Base-by-base conservation (phyloP, 2,329 filamentous ascomycete species). In the Calonectria crousiana region DNA sequence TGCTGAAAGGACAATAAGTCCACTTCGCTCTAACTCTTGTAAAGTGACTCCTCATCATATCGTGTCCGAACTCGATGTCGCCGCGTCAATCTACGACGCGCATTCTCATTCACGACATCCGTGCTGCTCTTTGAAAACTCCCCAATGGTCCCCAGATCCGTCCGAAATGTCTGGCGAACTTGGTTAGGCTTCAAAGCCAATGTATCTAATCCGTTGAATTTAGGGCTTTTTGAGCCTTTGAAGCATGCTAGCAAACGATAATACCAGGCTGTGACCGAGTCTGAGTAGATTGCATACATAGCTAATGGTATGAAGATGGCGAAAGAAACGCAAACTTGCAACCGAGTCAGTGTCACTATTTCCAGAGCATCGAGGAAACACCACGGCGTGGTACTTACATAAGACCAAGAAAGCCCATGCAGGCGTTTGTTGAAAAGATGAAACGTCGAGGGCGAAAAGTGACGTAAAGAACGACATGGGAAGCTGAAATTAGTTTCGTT, bases 391-490 rank as follows among this genome's bases (percentile, higher is more conserved):
- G 26, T 23, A 41, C 56, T 62, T 62, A 62, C 56, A 62, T 16
- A 62, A 16, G 2, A 62, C 56, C 3, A 41, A 18, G n/a, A 77
- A 74, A 4, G 69, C 69, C 76, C 76, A 77, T 4, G 30, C 36
- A 11, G 76, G 76, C 6, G 73, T 67, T 6, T 72, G 34, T 20
- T 58, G 65, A 49, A 78, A 78, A 1, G 76, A 74, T 3, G 38
- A 23, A 6, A 76, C 72, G 16, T 78, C 73, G 9, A 78, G 32
- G 1, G 77, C 76, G 36, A 78, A 78, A 6, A 78, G 30, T 11
- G 76, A 77, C 0, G 76, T 71, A 20, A 78, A 71, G 32, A 77
- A 77, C 2, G 76, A 77, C 62, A 77, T 51, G 2, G 76, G 76
- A 1, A 77, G 70, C 75, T 77, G 38, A 13, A 6, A 18, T 13